These are phyloP conservation scores for Aspergillus sp. DNA, from an alignment of 2,329 filamentous ascomycete species.

Conservation along the genomic window DNA sequence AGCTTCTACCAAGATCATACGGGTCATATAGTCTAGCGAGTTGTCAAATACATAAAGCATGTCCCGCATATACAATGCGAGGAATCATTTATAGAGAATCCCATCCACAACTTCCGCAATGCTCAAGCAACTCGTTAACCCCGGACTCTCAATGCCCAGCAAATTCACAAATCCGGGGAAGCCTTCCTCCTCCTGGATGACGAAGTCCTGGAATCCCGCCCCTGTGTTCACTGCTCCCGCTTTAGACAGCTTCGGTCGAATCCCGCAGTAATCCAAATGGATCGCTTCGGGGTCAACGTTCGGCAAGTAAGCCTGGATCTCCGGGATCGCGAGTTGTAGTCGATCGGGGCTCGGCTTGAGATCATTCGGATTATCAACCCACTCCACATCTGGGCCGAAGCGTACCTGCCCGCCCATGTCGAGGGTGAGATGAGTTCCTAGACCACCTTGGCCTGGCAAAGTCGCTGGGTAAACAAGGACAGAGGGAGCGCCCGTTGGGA, in stretches of 20 bases:
- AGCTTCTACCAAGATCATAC: not conserved
- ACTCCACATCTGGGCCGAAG: slow-evolving; percentile 95
- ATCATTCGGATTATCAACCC: slow-evolving; percentile 72
- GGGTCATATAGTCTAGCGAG: not conserved
- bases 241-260: slow-evolving; percentile 77
- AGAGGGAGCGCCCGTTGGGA: slow-evolving; percentile 57
- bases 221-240: slow-evolving; percentile 56
- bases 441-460: slow-evolving; percentile 76
- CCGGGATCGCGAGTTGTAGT: slow-evolving; percentile 65
- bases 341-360: slow-evolving; percentile 66
- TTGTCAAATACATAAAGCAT: not conserved
- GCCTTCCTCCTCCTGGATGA: slow-evolving; percentile 73
- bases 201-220: slow-evolving; percentile 78
- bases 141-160: slow-evolving; percentile 89
- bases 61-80: not conserved
- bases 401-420: slow-evolving; percentile 81
- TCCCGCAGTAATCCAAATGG: slow-evolving; percentile 82
- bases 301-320: slow-evolving; percentile 79
- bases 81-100: slow-evolving; percentile 47
- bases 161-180: slow-evolving; percentile 84
- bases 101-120: slow-evolving; percentile 75
- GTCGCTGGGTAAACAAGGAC: slow-evolving; percentile 88
- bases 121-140: slow-evolving; percentile 81
- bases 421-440: slow-evolving; percentile 91
- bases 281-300: slow-evolving; percentile 66